Evolutionary conservation across 2,329 filamentous ascomycete genomes (phyloP).

Genomic region (Zymoseptoria tritici): DNA sequence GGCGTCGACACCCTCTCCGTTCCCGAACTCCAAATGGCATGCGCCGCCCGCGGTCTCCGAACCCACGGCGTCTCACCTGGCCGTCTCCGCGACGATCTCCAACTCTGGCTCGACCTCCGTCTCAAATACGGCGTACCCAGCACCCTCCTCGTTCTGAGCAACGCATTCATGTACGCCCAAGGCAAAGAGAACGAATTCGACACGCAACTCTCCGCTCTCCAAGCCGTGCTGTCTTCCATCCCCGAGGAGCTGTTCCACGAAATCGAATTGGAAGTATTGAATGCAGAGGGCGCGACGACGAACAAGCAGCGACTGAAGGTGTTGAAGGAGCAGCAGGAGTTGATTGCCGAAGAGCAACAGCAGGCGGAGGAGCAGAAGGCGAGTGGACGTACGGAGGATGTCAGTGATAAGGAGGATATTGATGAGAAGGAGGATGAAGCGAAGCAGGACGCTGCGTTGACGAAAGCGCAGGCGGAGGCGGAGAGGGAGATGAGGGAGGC

Average conservation of each 20-base stretch:
- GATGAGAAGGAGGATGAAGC: conserved; percentile 73
- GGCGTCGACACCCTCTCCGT: conserved; percentile 92
- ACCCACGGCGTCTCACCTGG: conserved; percentile 88
- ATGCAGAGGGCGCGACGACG: conserved; percentile 89
- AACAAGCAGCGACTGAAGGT: conserved; percentile 99
- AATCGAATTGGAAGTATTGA: conserved; percentile 97
- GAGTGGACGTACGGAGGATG: conserved; percentile 48
- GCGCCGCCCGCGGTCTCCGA: conserved; percentile 82
- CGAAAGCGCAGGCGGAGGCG: conserved; percentile 10
- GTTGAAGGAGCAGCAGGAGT: conserved; percentile 93
- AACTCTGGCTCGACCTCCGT: conserved; percentile 89
- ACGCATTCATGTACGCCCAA: conserved; percentile 94
- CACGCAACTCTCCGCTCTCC: conserved; percentile 85
- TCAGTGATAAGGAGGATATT: conserved; percentile 80
- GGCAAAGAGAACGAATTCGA: conserved; percentile 76
- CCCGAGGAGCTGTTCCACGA: conserved; percentile 99
- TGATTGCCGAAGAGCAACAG: conserved; percentile 94
- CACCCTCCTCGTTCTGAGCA: conserved; percentile 88
- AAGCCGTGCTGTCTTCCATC: conserved; percentile 86
- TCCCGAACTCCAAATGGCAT: conserved; percentile 83
- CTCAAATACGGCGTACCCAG: conserved; percentile 93
- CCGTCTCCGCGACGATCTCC: conserved; percentile 78
- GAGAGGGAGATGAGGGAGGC: conserved; percentile 17
- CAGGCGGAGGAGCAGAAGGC: conserved; percentile 77
- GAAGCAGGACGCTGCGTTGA: conserved; percentile 24